phyloP scores from a whole-genome alignment of 495 filamentous ascomycete species.

The Tuber umbilicatum region DNA sequence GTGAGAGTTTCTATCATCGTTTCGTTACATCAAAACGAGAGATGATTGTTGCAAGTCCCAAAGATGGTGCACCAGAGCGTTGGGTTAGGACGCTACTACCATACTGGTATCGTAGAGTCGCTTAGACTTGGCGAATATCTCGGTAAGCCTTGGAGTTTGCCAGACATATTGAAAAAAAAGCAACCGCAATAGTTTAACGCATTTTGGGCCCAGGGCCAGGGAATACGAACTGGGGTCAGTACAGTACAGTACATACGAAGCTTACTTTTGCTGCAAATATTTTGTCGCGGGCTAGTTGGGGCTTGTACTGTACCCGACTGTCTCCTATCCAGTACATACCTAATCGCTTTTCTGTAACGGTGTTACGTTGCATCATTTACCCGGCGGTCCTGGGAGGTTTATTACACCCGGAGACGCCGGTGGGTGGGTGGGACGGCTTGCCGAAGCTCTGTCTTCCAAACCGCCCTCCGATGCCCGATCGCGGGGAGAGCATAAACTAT shows the following conservation, averaged over 20 bases:
- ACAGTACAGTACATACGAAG: neutral
- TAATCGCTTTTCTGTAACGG: conserved; percentile 1
- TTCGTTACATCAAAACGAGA: neutral
- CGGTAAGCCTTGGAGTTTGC: conserved; percentile 3
- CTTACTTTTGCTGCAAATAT: neutral
- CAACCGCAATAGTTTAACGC: neutral
- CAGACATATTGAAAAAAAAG: neutral
- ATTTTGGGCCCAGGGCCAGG: neutral
- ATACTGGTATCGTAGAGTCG: neutral
- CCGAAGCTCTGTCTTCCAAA: neutral
- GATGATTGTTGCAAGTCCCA: neutral
- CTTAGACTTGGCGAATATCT: neutral
- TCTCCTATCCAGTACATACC: neutral
- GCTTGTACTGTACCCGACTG: neutral
- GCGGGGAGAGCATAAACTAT: neutral
- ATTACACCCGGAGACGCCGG: conserved; percentile 1
- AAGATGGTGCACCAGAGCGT: neutral
- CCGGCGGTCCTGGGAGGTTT: neutral
- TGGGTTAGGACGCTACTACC: neutral
- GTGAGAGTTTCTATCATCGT: neutral
- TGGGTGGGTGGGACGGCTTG: conserved; percentile 1
- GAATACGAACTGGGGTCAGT: neutral
- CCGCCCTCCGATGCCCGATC: neutral
- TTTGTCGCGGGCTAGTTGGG: neutral
- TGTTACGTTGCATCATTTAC: neutral